Evolutionary conservation across 1,139 yeast species (phyloP).

Genomic region (Geotrichum macrosporum): DNA sequence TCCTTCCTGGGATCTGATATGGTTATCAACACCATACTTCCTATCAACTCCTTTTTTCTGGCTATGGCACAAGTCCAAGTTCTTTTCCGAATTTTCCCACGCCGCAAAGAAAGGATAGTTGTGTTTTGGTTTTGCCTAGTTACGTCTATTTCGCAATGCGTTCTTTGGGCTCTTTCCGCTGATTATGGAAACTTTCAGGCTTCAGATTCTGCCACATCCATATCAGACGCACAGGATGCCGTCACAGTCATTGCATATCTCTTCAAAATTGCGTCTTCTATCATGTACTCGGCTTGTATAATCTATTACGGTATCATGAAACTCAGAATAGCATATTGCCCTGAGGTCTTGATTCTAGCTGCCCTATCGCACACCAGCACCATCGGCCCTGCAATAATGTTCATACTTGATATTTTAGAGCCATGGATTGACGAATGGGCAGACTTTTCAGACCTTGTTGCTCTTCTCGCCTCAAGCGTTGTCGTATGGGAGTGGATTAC

Average conservation of each 20-base stretch:
- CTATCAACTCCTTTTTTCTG: conserved; percentile 14
- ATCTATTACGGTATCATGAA: conserved; percentile 54
- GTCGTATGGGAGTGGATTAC: conserved; percentile 90
- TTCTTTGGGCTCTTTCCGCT: conserved; percentile 14
- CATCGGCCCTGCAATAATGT: conserved; percentile 65
- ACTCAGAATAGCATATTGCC: conserved; percentile 50
- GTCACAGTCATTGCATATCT: conserved; percentile 66
- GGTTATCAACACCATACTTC: conserved; percentile 6
- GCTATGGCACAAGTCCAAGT: conserved; percentile 20
- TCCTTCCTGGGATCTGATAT: conserved; percentile 3
- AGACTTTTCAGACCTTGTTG: conserved; percentile 67
- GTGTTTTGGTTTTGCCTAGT: conserved; percentile 18
- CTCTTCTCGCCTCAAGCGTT: conserved; percentile 41
- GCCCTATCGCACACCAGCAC: conserved; percentile 55
- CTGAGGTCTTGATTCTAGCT: conserved; percentile 49
- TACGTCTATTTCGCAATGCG: conserved; percentile 6
- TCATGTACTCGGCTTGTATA: conserved; percentile 64
- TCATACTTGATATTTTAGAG: conserved; percentile 60
- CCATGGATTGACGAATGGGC: conserved; percentile 64
- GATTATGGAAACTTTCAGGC: neutral
- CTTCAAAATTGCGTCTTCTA: conserved; percentile 65
- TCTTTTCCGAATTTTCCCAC: conserved; percentile 13
- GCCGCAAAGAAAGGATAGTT: conserved; percentile 15
- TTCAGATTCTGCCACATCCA: neutral
- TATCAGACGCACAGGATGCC: conserved; percentile 26